A percentile compares a stretch with the other conserved stretches of the same genome.
Conservation (phyloP, 495 filamentous ascomycete species). For the Clohesyomyces aquaticus region DNA sequence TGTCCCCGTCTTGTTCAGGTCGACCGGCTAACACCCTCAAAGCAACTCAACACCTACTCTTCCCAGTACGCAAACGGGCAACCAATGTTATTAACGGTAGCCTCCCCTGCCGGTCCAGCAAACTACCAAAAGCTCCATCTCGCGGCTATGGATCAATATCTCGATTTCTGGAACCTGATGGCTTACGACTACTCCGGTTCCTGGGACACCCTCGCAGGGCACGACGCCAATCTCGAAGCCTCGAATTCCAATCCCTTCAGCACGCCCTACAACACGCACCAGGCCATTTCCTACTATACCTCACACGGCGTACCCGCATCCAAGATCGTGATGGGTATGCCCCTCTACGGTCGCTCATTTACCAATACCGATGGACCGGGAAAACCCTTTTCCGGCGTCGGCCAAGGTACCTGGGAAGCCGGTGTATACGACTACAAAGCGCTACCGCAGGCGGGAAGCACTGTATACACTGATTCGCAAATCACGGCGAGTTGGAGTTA, state of each 20-base stretch:
- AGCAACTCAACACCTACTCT: slow-evolving; percentile 35
- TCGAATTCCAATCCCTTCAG: slow-evolving; percentile 56
- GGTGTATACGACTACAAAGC: slow-evolving; percentile 79
- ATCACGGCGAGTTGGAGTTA: slow-evolving; percentile 72
- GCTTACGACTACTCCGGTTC: slow-evolving; percentile 56
- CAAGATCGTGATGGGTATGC: slow-evolving; percentile 85
- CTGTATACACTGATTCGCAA: slow-evolving; percentile 53
- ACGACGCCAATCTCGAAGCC: slow-evolving; percentile 74
- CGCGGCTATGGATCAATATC: slow-evolving; percentile 69
- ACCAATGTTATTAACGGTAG: slow-evolving; percentile 77
- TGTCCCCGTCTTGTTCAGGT: neutral
- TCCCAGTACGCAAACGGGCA: slow-evolving; percentile 30
- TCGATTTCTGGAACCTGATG: slow-evolving; percentile 84
- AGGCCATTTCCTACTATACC: slow-evolving; percentile 71
- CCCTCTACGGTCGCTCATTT: slow-evolving; percentile 81
- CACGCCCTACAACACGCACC: slow-evolving; percentile 73
- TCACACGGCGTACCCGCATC: slow-evolving; percentile 60
- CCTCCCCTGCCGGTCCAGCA: slow-evolving; percentile 63
- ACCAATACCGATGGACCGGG: slow-evolving; percentile 72
- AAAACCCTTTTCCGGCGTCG: slow-evolving; percentile 66
- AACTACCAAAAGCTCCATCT: slow-evolving; percentile 74
- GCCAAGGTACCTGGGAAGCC: slow-evolving; percentile 68
- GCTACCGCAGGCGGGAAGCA: slow-evolving; percentile 56
- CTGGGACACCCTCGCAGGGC: slow-evolving; percentile 73
- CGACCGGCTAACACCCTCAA: slow-evolving; percentile 1